phyloP scores from a whole-genome alignment of 2,329 filamentous ascomycete genomes.

The Colletotrichum sidae region DNA sequence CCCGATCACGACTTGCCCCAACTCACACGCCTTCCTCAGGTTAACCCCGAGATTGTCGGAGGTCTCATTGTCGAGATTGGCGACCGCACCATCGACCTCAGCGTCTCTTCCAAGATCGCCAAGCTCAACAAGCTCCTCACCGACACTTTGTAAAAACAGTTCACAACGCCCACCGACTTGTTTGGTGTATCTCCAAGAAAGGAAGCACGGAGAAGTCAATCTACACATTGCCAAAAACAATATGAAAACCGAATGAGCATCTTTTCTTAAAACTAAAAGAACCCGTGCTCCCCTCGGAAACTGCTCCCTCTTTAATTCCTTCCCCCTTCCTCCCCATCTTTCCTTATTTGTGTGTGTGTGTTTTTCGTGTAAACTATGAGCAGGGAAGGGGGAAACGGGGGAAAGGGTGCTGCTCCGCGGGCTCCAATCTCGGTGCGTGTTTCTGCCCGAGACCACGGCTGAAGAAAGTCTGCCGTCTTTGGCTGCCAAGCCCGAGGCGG shows the following conservation, averaged over 20 bases:
- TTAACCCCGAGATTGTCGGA: conserved; percentile 94
- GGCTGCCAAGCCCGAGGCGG: too few relatives aligned
- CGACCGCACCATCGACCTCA: conserved; percentile 97
- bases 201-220: too few relatives aligned
- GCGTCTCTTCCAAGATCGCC: conserved; percentile 92
- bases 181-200: neutral
- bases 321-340: conserved; percentile 15
- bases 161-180: neutral
- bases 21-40: conserved; percentile 57
- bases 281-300: too few relatives aligned
- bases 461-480: too few relatives aligned
- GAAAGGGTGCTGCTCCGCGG: conserved; percentile 7
- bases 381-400: neutral
- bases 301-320: conserved; percentile 14
- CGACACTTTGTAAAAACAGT: conserved; percentile 86
- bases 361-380: conserved; percentile 35
- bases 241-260: too few relatives aligned
- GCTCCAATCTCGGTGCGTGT: neutral
- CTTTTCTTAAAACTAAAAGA: too few relatives aligned
- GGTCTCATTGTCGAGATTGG: conserved; percentile 96
- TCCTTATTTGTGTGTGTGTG: conserved; percentile 28
- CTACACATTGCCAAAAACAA: too few relatives aligned
- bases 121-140: conserved; percentile 99
- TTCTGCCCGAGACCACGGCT: too few relatives aligned
- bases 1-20: conserved; percentile 7